Base-by-base conservation (phyloP, 306 rosid species). In the Lathyrus oleraceus region DNA sequence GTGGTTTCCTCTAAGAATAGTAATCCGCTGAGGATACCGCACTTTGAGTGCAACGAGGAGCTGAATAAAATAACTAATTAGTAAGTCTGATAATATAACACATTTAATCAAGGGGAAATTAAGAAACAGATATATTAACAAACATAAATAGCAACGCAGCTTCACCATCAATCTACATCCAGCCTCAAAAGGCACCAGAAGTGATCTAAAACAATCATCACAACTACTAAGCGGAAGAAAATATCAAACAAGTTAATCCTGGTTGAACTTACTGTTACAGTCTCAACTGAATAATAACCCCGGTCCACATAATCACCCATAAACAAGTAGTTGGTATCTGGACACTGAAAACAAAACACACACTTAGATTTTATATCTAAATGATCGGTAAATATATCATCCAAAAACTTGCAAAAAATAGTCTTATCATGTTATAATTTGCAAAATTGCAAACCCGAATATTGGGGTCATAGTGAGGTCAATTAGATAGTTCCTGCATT, bases 241-340 rank as follows among this genome's bases (percentile, higher is more conserved):
- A 60, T 47, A 69, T 28, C 10, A 49, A 35, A 65, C 14, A 52
- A 25, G 52, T 39, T 69, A 65, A 57, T 59, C 35, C 4, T 5
- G 25, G 65, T 64, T 23, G 45, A 63, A 79, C 97, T 57, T 89
- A 95, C 99, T 70, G 99, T 89, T 47, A 89, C 99, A 43, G 99
- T 95, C 85, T 95, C 99, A 61, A 95, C 99, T 73, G 97, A 95
- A 84, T 91, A 95, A 85, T 95, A 95, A 36, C 97, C 99, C 14
- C 99, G 97, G 79, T 95, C 99, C 84, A 95, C 99, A 76, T 95
- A 95, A 85, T 95, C 99, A 67, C 99, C 99, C 99, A 95, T 95
- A 78, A 95, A 95, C 81, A 91, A 81, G 85, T 95, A 95, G 83
- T 95, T 95, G 17, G 99, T 91, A 67, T 95, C 99, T 25, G 97